These are phyloP conservation scores for Gymnopilus dilepis DNA, from an alignment of 768 basidiomycete species.

Conservation along the genomic window DNA sequence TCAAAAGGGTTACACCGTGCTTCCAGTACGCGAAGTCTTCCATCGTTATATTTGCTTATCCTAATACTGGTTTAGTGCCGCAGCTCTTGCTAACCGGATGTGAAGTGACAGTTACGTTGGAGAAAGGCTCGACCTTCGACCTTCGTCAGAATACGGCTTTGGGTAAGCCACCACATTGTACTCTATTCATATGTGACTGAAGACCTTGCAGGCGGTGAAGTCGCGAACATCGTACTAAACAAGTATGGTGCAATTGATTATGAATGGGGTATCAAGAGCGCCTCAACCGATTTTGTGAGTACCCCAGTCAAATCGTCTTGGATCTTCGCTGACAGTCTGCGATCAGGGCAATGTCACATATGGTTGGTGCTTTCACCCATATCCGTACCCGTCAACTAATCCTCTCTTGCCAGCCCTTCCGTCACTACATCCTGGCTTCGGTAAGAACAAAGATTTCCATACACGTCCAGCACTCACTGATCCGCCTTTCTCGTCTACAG, in stretches of 20 bases:
- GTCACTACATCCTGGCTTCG: slow-evolving; percentile 75
- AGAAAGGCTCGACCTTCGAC: slow-evolving; percentile 48
- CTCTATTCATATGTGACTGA: background rate
- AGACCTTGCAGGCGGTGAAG: slow-evolving; percentile 57
- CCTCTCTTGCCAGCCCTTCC: slow-evolving; percentile 50
- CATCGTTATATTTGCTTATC: background rate
- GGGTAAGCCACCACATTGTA: too few relatives aligned
- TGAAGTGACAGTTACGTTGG: slow-evolving; percentile 45
- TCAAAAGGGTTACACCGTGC: slow-evolving; percentile 69
- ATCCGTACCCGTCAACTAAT: background rate
- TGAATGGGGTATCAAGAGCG: slow-evolving; percentile 68
- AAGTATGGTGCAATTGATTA: slow-evolving; percentile 69
- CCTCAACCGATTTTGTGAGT: slow-evolving; percentile 86
- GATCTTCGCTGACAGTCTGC: background rate
- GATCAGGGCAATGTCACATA: slow-evolving; percentile 77
- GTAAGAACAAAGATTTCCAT: slow-evolving; percentile 26
- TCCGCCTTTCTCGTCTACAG: slow-evolving; percentile 37
- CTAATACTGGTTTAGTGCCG: slow-evolving; percentile 50
- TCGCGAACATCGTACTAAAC: slow-evolving; percentile 62
- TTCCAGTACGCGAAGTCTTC: slow-evolving; percentile 59
- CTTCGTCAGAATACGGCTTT: slow-evolving; percentile 72
- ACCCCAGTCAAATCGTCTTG: background rate
- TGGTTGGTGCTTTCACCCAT: slow-evolving; percentile 43
- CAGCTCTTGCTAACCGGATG: slow-evolving; percentile 73
- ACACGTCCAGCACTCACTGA: background rate